Evolutionary conservation across 1,284 basidiomycete species (phyloP), one percentile per base, ranked within the genome.

Genomic region (Takashimella tepidaria): DNA sequence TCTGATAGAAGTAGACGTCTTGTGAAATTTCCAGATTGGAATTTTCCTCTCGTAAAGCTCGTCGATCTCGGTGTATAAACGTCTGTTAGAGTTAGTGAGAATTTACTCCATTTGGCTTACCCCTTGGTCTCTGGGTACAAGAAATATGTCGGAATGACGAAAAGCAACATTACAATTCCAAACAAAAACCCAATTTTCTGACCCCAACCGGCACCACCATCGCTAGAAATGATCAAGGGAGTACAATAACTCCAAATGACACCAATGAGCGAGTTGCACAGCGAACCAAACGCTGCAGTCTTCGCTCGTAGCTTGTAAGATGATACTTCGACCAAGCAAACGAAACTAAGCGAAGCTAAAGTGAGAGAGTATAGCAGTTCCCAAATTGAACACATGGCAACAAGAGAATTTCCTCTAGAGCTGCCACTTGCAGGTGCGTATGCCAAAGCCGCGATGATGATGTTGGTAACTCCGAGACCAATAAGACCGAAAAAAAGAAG

Each of bases 381-480:
- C 60, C 60, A 64, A 5, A 58, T 22, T 6, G 51, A 55, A 41
- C 45, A 49, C 13, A 58, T 27, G 16, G 59, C 43, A 24, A 61
- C 50, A 8, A 57, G 27, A 21, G 44, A 56, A 16, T 37, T 37
- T 8, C 31, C 31, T 8, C 10, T 8, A 16, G 31, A 37, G 10
- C 10, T 1, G 51, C 12, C 4, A 50, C 55, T 20, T 41, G 24
- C 16, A 2, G 24, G 11, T 10, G 64, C 50, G 48, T 62, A 63
- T 1, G 67, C 69, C 37, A 74, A 56, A 13, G 54, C 63, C 24
- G 67, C 72, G 49, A 64, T 61, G 50, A 70, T 57, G 51, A 74
- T 59, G 47, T 72, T 65, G 13, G 59, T 46, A 41, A 62, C 59
- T 25, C 61, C 60, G 65, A 69, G 67, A 50, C 68, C 61, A 4